These are phyloP conservation scores for Papiliotrema laurentii DNA, from an alignment of 1,284 basidiomycete genomes.

Conservation along the genomic window DNA sequence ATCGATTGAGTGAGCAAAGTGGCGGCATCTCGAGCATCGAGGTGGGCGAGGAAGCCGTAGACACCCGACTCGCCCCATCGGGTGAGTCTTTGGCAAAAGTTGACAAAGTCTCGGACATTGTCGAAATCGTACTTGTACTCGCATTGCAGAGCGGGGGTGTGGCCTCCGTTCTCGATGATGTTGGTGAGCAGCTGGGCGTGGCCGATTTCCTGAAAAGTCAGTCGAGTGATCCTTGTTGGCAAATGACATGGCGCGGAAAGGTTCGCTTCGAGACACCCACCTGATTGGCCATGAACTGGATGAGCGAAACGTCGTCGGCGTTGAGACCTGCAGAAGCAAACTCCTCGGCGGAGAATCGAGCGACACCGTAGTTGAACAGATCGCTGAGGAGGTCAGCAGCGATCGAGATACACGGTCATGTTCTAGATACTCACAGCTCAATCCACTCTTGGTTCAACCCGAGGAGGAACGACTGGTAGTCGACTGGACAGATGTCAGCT, in stretches of 20 bases:
- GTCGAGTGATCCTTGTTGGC: too few species aligned
- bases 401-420: background rate
- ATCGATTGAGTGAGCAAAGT: slow-evolving; percentile 59
- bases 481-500: slow-evolving; percentile 43
- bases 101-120: slow-evolving; percentile 59
- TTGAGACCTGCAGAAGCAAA: slow-evolving; percentile 58
- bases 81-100: slow-evolving; percentile 58
- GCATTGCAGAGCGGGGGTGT: slow-evolving; percentile 50
- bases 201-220: slow-evolving; percentile 48
- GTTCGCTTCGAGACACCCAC: too few species aligned
- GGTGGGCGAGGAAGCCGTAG: slow-evolving; percentile 50
- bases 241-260: too few species aligned
- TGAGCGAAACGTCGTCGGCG: slow-evolving; percentile 54
- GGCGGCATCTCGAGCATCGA: slow-evolving; percentile 59
- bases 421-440: slow-evolving; percentile 24
- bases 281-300: slow-evolving; percentile 43
- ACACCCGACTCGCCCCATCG: slow-evolving; percentile 58
- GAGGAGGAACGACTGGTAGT: slow-evolving; percentile 59
- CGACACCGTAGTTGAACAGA: slow-evolving; percentile 60
- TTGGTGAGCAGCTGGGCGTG: slow-evolving; percentile 39
- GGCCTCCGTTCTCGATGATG: slow-evolving; percentile 29
- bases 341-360: slow-evolving; percentile 55
- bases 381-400: slow-evolving; percentile 44
- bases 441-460: slow-evolving; percentile 60
- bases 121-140: slow-evolving; percentile 61